These are phyloP conservation scores for Linnemannia zychae DNA, from an alignment of 192 early-diverging fungal species.

Conservation along the genomic window DNA sequence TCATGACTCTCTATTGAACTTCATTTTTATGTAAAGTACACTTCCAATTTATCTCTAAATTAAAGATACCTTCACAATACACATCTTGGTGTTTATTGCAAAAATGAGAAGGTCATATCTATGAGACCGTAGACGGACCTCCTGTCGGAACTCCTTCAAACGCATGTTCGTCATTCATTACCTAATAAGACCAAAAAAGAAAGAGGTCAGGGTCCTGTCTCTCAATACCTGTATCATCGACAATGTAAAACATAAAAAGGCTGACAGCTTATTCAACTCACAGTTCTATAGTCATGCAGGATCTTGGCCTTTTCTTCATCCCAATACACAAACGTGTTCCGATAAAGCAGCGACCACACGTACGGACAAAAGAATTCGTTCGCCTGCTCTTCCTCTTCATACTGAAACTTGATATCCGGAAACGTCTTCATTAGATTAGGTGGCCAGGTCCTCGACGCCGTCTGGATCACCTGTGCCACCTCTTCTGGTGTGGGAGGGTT, in stretches of 20 bases:
- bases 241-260: neutral
- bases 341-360: slow-evolving; percentile 73
- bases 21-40: neutral
- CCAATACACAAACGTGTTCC: slow-evolving; percentile 77
- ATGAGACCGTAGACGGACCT: slow-evolving; percentile 9
- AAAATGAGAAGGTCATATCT: neutral
- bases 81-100: too few relatives aligned
- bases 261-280: slow-evolving; percentile 15
- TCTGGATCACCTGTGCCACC: slow-evolving; percentile 75
- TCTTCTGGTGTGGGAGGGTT: slow-evolving; percentile 75
- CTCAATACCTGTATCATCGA: neutral
- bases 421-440: slow-evolving; percentile 66
- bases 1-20: neutral
- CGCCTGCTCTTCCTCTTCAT: slow-evolving; percentile 70
- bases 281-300: slow-evolving; percentile 54
- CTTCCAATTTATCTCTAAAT: neutral
- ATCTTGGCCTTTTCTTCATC: slow-evolving; percentile 72
- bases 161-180: slow-evolving; percentile 39
- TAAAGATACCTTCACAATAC: too few relatives aligned
- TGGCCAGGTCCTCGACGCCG: slow-evolving; percentile 73
- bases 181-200: slow-evolving; percentile 16
- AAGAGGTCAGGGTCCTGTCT: neutral
- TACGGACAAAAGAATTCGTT: slow-evolving; percentile 78
- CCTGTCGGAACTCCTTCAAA: slow-evolving; percentile 42
- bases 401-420: slow-evolving; percentile 77